Base-by-base conservation (phyloP, 176 grass and related monocot species). In the Miscanthus lutarioriparius region DNA sequence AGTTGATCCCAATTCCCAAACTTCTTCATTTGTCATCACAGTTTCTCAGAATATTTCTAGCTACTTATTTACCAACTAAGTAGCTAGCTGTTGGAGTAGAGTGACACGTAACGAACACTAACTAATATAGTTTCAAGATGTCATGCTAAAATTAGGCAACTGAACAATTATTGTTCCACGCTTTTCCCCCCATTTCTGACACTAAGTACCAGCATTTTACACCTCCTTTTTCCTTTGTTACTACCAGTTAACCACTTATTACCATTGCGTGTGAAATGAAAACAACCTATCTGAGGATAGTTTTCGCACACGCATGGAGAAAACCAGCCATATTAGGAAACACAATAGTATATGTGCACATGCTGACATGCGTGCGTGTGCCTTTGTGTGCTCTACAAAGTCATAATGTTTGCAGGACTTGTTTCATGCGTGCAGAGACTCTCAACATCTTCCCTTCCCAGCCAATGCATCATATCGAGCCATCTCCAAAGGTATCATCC, bases 381-480 rank as follows among this genome's bases (percentile, higher is more conserved):
- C 17, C 11, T 16, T 67, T 76, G 11, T 28, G 26, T 72, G 22
- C 30, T n/a, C 73, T 83, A 77, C 67, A 63, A 56, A 64, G 82
- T 72, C 72, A 20, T 69, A 78, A 85, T 67, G 61, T 67, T 67
- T 84, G 63, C 33, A 30, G 80, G 43, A 86, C 41, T 82, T 81
- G 53, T 65, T 70, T 80, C 37, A 70, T 90, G 81, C 76, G 25
- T 90, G 91, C 88, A 93, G 91, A 90, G 73, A 93, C 91, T 59
- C 74, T 93, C 59, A 93, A 83, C 76, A 93, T 93, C 75, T 93
- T 93, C 82, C 91, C 91, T 20, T 90, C 91, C 44, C 81, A 87
- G 66, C 85, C 91, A 76, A 93, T 87, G 82, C 87, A 90, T 45
- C 87, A 90, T 38, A 82, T 82, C 44, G 85, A 79, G 8, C 85